These are phyloP conservation scores for Waitea zeae DNA, from an alignment of 1,284 basidiomycete genomes.

Conservation along the genomic window DNA sequence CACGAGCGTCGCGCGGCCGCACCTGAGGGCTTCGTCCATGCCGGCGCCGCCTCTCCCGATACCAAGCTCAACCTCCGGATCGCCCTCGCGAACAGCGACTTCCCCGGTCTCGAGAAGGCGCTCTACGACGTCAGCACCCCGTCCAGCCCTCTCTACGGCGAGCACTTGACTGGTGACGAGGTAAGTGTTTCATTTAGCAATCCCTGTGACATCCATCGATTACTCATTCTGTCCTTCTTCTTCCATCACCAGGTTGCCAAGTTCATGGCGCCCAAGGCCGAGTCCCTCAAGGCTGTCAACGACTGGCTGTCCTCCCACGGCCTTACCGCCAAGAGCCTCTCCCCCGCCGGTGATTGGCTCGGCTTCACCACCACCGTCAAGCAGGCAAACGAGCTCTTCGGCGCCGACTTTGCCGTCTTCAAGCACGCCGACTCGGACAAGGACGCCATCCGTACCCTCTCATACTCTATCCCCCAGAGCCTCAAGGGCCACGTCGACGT, in stretches of 20 bases:
- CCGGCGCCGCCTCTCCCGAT: conserved; percentile 13
- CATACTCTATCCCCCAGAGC: conserved; percentile 18
- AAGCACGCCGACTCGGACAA: conserved; percentile 14
- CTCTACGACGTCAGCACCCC: conserved; percentile 16
- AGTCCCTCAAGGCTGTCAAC: conserved; percentile 15
- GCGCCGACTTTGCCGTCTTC: conserved; percentile 15
- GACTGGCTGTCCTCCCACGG: conserved; percentile 16
- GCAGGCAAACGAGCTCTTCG: conserved; percentile 17
- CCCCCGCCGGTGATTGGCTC: conserved; percentile 16
- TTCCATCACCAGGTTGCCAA: conserved; percentile 14
- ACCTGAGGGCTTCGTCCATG: conserved; percentile 14
- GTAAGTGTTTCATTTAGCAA: conserved; percentile 7
- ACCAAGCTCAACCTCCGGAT: conserved; percentile 15
- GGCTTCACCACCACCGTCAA: conserved; percentile 13
- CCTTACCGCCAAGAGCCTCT: conserved; percentile 11
- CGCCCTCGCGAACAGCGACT: conserved; percentile 16
- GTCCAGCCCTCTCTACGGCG: conserved; percentile 12
- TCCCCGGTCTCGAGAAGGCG: conserved; percentile 16
- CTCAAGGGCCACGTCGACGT: conserved; percentile 17
- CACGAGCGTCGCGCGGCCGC: conserved; percentile 13
- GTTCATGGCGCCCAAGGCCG: conserved; percentile 17
- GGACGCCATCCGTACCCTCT: conserved; percentile 16
- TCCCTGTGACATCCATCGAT: no score
- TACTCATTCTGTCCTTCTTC: background rate
- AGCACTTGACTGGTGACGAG: conserved; percentile 15